Conservation (phyloP, 2,329 filamentous ascomycete genomes). For the Clonostachys rosea region DNA sequence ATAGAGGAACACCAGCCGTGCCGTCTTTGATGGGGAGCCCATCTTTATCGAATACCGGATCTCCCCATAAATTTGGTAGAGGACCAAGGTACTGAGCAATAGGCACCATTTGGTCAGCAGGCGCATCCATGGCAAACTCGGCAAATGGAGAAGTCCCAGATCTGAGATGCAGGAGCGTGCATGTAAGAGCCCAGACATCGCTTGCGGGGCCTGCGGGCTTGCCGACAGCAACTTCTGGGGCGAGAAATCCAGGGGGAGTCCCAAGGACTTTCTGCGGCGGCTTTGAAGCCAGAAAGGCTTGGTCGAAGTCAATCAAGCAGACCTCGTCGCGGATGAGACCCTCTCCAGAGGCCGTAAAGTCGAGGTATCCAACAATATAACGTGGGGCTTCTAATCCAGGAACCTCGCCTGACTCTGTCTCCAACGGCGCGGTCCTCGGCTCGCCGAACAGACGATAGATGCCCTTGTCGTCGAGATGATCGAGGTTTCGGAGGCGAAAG, state of each 20-base stretch:
- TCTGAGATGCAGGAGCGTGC: slow-evolving; percentile 3
- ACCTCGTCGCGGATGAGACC: not conserved
- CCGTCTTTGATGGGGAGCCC: slow-evolving; percentile 3
- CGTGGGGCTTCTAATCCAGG: not conserved
- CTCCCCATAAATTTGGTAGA: slow-evolving; percentile 2
- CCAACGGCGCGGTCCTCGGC: not conserved
- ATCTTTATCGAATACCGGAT: slow-evolving; percentile 4
- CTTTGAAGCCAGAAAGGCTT: not conserved
- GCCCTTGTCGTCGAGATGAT: not conserved
- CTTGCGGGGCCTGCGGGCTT: slow-evolving; percentile 1
- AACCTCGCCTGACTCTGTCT: not conserved
- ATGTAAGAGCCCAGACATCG: slow-evolving; percentile 7
- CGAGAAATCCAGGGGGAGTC: not conserved
- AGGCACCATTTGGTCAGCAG: slow-evolving; percentile 2
- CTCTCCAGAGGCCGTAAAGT: not conserved
- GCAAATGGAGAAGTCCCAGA: slow-evolving; percentile 5
- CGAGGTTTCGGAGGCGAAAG: not conserved
- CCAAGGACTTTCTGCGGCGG: not conserved
- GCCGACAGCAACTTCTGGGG: not conserved
- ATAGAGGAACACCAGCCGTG: not conserved
- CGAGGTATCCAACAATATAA: not conserved
- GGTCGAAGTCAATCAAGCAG: not conserved
- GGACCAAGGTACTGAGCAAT: slow-evolving; percentile 4
- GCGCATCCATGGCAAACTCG: slow-evolving; percentile 1
- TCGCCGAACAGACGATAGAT: not conserved